Evolutionary conservation across 2,329 filamentous ascomycete species (phyloP), one percentile per base, ranked within the genome.

Genomic region (Canariomyces notabilis): DNA sequence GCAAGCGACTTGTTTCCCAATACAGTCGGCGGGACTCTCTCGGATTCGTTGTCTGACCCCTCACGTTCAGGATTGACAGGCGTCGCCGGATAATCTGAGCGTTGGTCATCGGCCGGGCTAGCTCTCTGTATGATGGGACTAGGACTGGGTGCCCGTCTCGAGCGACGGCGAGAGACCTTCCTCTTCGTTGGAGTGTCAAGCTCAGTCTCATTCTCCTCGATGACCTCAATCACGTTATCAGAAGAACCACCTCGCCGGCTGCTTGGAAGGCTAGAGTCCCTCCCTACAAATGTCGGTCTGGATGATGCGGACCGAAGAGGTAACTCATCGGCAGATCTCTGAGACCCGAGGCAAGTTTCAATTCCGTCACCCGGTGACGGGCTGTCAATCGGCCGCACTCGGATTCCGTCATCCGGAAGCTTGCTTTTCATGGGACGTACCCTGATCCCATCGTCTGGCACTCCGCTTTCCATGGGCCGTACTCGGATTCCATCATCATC

Each of bases 1-100:
- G 77, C 77, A 26, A 82, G 59, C 2, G 76, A 75, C 52, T 79
- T 79, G 48, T 56, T 57, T 26, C 69, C 71, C 4, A 72, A 61
- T 6, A 65, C 56, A 32, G 64, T 73, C 2, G 70, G 70, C 6
- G 65, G 67, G 8, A 49, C 31, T n/a, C 63, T 59, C 6, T 67
- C 63, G 11, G 68, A 71, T 6, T 55, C 57, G 11, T 62, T 57
- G 11, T 67, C 61, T 2, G 68, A 72, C 1, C 32, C 50, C 9
- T 49, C 45, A 15, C 43, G 49, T 36, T 46, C 45, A 16, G 54
- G 46, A 14, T 55, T 58, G 40, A 52, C 53, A 21, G 44, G 51
- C 18, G 35, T 40, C 16, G 41, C 22, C 33, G 48, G 47, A 23
- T 42, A 34, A 16, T 61, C 61, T 14, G 63, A 61, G 12, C 60